A percentile compares a stretch with the other conserved stretches of the same genome.
These are phyloP conservation scores for Bimuria novae-zelandiae DNA, from an alignment of 2,329 filamentous ascomycete species.

Conservation along the genomic window DNA sequence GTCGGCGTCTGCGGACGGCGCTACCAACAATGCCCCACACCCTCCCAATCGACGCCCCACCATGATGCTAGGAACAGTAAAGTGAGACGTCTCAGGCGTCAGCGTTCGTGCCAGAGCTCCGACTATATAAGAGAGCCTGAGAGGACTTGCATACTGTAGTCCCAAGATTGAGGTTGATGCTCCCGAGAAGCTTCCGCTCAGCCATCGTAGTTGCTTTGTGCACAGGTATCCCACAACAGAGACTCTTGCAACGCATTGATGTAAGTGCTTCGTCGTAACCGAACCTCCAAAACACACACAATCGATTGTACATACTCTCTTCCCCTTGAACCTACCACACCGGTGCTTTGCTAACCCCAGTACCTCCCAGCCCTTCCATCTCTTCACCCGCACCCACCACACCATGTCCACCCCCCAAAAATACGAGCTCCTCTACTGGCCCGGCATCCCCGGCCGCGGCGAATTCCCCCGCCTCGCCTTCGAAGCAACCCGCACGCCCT, in stretches of 20 bases:
- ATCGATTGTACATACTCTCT: neutral
- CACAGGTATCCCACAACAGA: slow-evolving; percentile 3
- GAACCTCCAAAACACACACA: no score
- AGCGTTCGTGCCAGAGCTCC: neutral
- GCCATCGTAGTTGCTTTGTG: neutral
- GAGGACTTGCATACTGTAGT: no score
- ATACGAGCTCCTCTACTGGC: slow-evolving; percentile 75
- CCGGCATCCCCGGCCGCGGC: slow-evolving; percentile 69
- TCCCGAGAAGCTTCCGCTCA: neutral
- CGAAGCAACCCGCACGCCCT: slow-evolving; percentile 68
- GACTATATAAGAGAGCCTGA: slow-evolving; percentile 3
- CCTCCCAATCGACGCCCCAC: neutral
- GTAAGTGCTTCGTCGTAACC: neutral
- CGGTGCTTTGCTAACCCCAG: neutral
- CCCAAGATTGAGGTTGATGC: no score
- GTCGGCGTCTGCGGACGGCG: neutral
- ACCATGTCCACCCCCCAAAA: slow-evolving; percentile 30
- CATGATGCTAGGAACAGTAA: slow-evolving; percentile 7
- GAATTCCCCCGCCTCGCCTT: slow-evolving; percentile 75
- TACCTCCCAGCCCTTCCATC: neutral
- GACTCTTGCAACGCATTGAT: neutral
- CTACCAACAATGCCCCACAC: slow-evolving; percentile 7
- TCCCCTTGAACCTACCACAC: neutral
- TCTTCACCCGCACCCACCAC: slow-evolving; percentile 1
- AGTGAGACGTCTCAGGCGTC: slow-evolving; percentile 1